Evolutionary conservation across 1,284 basidiomycete genomes (phyloP).

Genomic region (Melampsora larici-populina): DNA sequence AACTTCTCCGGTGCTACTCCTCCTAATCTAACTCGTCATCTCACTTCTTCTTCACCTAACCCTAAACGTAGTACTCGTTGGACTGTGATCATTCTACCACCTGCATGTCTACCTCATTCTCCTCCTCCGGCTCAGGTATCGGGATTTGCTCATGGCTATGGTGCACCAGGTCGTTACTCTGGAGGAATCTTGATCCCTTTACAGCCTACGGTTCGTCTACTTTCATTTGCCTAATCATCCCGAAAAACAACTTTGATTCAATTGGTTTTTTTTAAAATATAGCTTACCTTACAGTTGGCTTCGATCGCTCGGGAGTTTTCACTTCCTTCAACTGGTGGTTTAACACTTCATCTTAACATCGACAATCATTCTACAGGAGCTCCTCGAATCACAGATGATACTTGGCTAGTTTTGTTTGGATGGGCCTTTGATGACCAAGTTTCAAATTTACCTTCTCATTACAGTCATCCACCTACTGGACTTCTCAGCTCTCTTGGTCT

Average conservation of each 20-base stretch:
- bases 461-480: constrained; percentile 47
- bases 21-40: background rate
- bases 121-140: constrained; percentile 63
- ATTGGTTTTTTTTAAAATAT: constrained; percentile 1
- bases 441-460: constrained; percentile 55
- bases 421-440: constrained; percentile 60
- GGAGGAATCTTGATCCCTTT: constrained; percentile 71
- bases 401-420: constrained; percentile 62
- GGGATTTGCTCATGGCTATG: constrained; percentile 57
- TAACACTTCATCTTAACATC: constrained; percentile 64
- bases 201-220: constrained; percentile 64
- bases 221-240: background rate
- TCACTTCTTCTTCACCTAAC: background rate
- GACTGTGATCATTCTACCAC: constrained; percentile 68
- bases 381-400: constrained; percentile 71
- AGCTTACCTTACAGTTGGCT: constrained; percentile 70
- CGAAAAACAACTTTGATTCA: no score
- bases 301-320: constrained; percentile 74
- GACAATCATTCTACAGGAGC: constrained; percentile 58
- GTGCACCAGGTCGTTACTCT: constrained; percentile 63
- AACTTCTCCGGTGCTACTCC: background rate
- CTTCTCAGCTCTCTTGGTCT: background rate
- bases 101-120: constrained; percentile 61
- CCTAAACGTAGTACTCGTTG: constrained; percentile 50
- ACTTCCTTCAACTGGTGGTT: constrained; percentile 68